Percentiles rank a stretch among this genome's conserved stretches.
Evolutionary conservation across 1,284 basidiomycete genomes (phyloP).

Genomic region (Anthracocystis panici-leucophaei): DNA sequence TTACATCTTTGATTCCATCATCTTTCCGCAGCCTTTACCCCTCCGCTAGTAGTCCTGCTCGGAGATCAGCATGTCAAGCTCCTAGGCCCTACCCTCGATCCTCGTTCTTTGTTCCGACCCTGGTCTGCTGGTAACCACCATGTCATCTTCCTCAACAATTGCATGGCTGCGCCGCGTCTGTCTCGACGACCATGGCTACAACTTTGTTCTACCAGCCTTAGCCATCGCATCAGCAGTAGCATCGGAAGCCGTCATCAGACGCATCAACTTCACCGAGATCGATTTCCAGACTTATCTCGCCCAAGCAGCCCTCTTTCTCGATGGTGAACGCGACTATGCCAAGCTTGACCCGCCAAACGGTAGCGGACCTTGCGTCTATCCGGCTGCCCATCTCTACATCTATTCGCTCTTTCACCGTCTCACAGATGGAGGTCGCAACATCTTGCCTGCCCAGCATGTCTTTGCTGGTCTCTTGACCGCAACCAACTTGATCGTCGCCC

Average conservation of each 20-base stretch:
- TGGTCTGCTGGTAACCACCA: constrained; percentile 6
- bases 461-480: constrained; percentile 55
- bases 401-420: constrained; percentile 80
- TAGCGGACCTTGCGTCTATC: constrained; percentile 95
- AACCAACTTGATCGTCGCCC: constrained; percentile 48
- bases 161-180: constrained; percentile 40
- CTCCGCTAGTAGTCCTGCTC: not conserved
- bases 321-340: constrained; percentile 88
- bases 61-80: constrained; percentile 12
- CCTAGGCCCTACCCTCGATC: not conserved
- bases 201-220: constrained; percentile 30
- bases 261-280: constrained; percentile 82
- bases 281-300: constrained; percentile 95
- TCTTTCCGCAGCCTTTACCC: not conserved
- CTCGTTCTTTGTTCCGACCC: not conserved
- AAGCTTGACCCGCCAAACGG: constrained; percentile 80
- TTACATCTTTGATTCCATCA: not conserved
- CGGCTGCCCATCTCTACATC: constrained; percentile 89
- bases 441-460: constrained; percentile 73
- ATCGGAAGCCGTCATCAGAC: constrained; percentile 28
- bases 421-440: constrained; percentile 75
- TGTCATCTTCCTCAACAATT: constrained; percentile 19
- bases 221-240: constrained; percentile 22
- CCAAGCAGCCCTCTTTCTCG: constrained; percentile 82
- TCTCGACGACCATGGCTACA: constrained; percentile 38